Evolutionary conservation across 305 asterid species (phyloP).

Genomic region (Fraxinus nigra): DNA sequence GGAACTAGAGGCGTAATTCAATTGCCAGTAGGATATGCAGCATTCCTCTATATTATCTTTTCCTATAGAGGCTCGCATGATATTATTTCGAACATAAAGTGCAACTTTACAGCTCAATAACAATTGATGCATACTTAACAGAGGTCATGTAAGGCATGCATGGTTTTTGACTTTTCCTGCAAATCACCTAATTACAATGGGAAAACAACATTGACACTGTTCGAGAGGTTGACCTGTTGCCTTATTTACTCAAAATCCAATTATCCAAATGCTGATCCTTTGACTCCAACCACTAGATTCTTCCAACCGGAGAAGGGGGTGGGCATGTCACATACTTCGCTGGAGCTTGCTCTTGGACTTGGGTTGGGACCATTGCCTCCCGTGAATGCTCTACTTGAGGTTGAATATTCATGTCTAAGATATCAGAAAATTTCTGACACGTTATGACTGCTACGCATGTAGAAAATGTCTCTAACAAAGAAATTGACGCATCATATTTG

Average conservation of each 20-base stretch:
- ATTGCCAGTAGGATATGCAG: background rate
- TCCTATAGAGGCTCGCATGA: background rate
- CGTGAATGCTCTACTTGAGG: slow-evolving; percentile 25
- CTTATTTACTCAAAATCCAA: background rate
- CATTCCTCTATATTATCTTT: background rate
- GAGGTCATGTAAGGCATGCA: background rate
- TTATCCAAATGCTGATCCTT: background rate
- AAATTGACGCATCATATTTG: slow-evolving; percentile 51
- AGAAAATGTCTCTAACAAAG: slow-evolving; percentile 79
- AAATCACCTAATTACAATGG: background rate
- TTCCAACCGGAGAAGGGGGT: slow-evolving; percentile 90
- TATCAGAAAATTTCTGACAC: slow-evolving; percentile 44
- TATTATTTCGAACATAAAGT: background rate
- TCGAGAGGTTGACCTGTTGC: background rate
- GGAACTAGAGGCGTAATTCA: background rate
- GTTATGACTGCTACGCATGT: slow-evolving; percentile 67
- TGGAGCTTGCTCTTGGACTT: slow-evolving; percentile 32
- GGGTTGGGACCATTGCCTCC: slow-evolving; percentile 26
- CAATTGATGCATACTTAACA: background rate
- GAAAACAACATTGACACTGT: background rate
- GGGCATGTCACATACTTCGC: slow-evolving; percentile 63
- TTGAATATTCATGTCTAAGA: slow-evolving; percentile 30
- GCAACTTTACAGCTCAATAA: background rate
- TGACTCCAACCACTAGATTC: slow-evolving; percentile 41
- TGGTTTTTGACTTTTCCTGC: background rate